Evolutionary conservation across 768 basidiomycete species (phyloP).

Genomic region (Boletus fagicola): DNA sequence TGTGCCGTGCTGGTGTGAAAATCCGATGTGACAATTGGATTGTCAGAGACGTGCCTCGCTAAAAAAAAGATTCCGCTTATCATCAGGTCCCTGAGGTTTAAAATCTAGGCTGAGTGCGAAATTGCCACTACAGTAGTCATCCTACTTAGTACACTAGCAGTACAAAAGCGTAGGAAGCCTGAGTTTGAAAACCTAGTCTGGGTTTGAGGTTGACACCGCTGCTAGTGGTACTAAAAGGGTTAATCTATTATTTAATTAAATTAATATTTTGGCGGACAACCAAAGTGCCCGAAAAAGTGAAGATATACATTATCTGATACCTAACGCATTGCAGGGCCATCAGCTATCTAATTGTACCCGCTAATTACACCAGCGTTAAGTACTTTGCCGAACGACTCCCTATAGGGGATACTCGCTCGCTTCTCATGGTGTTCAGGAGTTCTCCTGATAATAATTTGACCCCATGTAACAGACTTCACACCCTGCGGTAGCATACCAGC

Average conservation of each 20-base stretch:
- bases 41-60: constrained; percentile 4
- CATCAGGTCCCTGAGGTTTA: not conserved
- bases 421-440: not conserved
- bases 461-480: constrained; percentile 10
- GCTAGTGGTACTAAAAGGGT: no score
- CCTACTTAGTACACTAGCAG: no score
- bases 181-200: not conserved
- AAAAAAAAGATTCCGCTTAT: not conserved
- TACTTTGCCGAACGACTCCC: not conserved
- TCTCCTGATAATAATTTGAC: not conserved
- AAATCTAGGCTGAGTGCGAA: not conserved
- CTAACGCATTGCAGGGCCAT: not conserved
- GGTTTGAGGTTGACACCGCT: not conserved
- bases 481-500: constrained; percentile 15
- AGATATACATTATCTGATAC: not conserved
- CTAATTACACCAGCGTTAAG: no score
- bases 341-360: not conserved
- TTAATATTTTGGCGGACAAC: not conserved
- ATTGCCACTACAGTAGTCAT: not conserved
- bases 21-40: constrained; percentile 16
- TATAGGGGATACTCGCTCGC: not conserved
- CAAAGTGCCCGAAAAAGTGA: not conserved
- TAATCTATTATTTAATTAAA: not conserved
- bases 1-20: constrained; percentile 31
- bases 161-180: not conserved